Evolutionary conservation across 352 stramenopile species (phyloP), one percentile per base, ranked within the genome.

Genomic region (Phytopythium sindhum): DNA sequence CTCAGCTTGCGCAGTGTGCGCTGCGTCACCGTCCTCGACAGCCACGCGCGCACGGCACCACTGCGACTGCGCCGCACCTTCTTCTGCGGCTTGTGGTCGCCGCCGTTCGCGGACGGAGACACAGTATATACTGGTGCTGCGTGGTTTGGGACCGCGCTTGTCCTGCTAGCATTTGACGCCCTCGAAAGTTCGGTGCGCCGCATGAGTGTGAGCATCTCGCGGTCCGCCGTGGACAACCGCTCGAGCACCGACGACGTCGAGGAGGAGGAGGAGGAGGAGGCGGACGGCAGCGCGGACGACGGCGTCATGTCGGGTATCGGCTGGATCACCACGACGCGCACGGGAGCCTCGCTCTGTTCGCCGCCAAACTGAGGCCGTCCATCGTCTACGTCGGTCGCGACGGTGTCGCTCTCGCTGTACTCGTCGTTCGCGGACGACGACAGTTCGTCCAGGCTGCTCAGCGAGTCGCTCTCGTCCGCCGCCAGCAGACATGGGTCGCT

Each of bases 1-100:
- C 75, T 76, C 28, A 75, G 66, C 59, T 73, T 69, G 35, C 50
- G 64, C 50, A 71, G 63, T 12, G 70, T 76, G 28, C 61, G 65
- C 37, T 71, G 56, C 24, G 67, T 64, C 29, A 78, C 23, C 44
- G 75, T 73, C 21, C 52, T 50, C 56, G 72, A 60, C 50, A 74
- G 64, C 72, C 72, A 76, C n/a, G 33, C 53, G 29, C 53, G 53
- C 5, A 59, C n/a, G 33, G 53, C 33, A 26, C 47, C 47, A 35
- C 53, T 59, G 31, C 33, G 33, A 29, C 53, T 59, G 53, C 53
- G 53, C 11, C 24, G 29, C 4, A 47, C 24, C n/a, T 42, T n/a
- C 33, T 21, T 59, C 29, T 44, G 53, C 33, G 31, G 5, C 24
- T n/a, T 29, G 24, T 7, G 6, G 12, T 15, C 19, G 2, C 47